Conservation (phyloP, 179 eudicot genomes). For the Drosera spatulata region DNA sequence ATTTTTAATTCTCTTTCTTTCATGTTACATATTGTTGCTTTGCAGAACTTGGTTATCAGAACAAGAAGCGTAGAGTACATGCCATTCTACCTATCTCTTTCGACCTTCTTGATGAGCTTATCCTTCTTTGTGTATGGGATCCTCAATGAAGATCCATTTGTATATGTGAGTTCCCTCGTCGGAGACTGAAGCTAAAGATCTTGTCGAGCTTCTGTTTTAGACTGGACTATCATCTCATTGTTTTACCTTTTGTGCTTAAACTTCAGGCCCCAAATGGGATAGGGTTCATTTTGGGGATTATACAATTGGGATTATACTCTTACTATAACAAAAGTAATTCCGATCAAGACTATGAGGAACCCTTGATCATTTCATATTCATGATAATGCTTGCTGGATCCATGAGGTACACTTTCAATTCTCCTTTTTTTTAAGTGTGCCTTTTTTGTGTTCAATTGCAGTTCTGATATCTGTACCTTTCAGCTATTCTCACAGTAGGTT, state of each 20-base stretch:
- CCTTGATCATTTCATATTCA: conserved; percentile 48
- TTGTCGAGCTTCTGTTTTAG: neutral
- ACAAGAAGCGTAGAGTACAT: too few species aligned
- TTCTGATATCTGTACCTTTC: too few species aligned
- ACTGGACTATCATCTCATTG: neutral
- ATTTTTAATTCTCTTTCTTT: neutral
- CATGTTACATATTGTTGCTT: conserved; percentile 3
- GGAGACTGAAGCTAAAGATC: neutral
- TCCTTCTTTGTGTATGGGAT: conserved; percentile 62
- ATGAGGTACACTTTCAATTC: neutral
- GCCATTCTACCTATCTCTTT: too few species aligned
- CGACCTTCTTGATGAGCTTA: too few species aligned
- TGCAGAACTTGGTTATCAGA: neutral
- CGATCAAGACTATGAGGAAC: conserved; percentile 28
- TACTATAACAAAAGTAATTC: conserved; percentile 27
- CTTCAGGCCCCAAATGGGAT: conserved; percentile 78
- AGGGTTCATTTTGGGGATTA: conserved; percentile 50
- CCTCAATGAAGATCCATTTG: conserved; percentile 51
- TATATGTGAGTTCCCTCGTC: conserved; percentile 39
- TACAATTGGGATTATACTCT: conserved; percentile 54
- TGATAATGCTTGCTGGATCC: conserved; percentile 10
- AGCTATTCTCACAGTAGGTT: too few species aligned
- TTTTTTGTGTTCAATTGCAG: too few species aligned
- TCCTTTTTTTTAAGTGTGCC: neutral
- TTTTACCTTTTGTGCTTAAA: conserved; percentile 4